Evolutionary conservation across 2,329 filamentous ascomycete species (phyloP), one percentile per base, ranked within the genome.

Genomic region (Fusarium sp.): DNA sequence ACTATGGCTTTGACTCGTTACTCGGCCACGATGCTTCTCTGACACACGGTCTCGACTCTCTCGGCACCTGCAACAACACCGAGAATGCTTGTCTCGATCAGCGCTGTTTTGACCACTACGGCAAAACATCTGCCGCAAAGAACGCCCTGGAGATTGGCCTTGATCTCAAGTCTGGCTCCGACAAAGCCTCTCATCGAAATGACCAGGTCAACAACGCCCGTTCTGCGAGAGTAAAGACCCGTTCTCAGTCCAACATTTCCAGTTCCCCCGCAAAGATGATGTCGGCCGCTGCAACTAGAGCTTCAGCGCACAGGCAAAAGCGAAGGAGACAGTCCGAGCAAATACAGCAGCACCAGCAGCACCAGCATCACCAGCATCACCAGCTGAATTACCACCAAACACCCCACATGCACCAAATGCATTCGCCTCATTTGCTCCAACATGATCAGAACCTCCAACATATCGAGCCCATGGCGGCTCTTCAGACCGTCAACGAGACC

Each of bases 51-150:
- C 62, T 79, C 14, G 74, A 73, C 38, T 58, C 71, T 11, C 73
- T 76, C 28, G 71, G 72, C 7, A 70, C 67, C 14, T 75, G 75
- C 60, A 65, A 74, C 46, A 78, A 80, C 50, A 73, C 76, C 36
- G 77, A 80, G 49, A 72, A 72, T 49, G 74, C 75, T 26, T 80
- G 78, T 64, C 72, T 79, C 26, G 76, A 76, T 19, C 71, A 73
- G 49, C 71, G 71, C 26, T 73, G 71, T 47, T 72, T 73, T 34
- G 69, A 72, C 47, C 71, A 73, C 53, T 73, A 71, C 33, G 67
- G 69, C 21, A 70, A 67, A 55, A 60, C 55, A 58, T 52, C 55
- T 44, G 63, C 64, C 17, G 39, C 54, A 17, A 63, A 52, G 33
- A 63, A 50, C 52, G 54, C 53, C 54, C 57, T 55, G 61, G 57